Base-by-base conservation (phyloP, 2,329 filamentous ascomycete species). In the Didymella pinodella region DNA sequence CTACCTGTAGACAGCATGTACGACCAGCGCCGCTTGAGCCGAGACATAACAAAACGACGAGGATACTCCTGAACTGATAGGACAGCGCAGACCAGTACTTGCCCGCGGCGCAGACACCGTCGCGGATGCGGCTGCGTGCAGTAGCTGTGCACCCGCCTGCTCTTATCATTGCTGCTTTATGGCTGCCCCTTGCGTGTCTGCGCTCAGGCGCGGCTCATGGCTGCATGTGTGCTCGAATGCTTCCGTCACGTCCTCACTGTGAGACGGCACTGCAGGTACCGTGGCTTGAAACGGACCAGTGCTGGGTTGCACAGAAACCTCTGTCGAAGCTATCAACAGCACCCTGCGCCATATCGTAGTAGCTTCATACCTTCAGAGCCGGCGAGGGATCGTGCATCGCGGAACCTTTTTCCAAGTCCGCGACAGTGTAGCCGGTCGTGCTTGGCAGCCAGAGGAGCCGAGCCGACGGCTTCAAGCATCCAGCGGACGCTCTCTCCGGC, bases 391-490 rank as follows among this genome's bases (percentile, higher is more conserved):
- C 47, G 55, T 61, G 59, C 62, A 50, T 55, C 56, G 62, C 58
- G 63, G 61, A 67, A 64, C 53, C 49, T 54, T 45, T 45, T 47
- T 36, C 56, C 50, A 46, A 41, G 32, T 55, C 65, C 64, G 64
- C 61, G 45, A 65, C 48, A 59, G 57, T 52, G 48, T 57, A 60
- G 51, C 60, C 45, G 22, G 25, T 26, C 26, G 38, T 48, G 52
- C 66, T 65, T 65, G 63, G 59, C 59, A 31, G 29, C 45, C 32
- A 52, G 40, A 22, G 47, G 43, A 48, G 32, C 54, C 66, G 65
- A 68, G 57, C 66, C 63, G 65, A 62, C 63, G 64, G 63, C 60
- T 61, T 43, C 54, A 49, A 54, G 55, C 48, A 22, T 41, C 60
- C 62, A 64, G 54, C 59, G 25, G 56, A 62, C 54, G 16, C 36